Base-by-base conservation (phyloP, 176 grass and related monocot genomes). In the Musa troglodytarum region DNA sequence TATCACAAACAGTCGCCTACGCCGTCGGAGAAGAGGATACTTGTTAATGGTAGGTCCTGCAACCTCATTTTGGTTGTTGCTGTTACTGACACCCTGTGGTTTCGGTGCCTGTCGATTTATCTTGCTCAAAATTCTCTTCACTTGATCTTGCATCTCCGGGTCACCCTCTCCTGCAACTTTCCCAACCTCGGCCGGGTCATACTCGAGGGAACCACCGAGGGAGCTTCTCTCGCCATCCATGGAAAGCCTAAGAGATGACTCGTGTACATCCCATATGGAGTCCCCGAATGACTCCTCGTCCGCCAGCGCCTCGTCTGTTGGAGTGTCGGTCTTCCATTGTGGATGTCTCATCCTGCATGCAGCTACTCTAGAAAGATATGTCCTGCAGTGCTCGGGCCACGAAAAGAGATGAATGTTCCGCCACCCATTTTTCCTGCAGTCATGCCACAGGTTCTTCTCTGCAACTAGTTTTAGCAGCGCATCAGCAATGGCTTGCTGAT, bases 371-470 rank as follows among this genome's bases (percentile, higher is more conserved):
- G 88, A 85, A 26, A 98, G 90, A 70, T 98, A 98, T 8, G 90
- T 92, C 72, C 90, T 82, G 84, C 95, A 98, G 80, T 98, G 95
- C 82, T 93, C 95, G 15, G 95, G 95, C 95, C 95, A 98, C 8
- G 95, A 98, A 75, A 88, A 98, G 65, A 93, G 84, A 73, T 98
- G 95, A 75, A 93, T 98, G 82, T 98, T 98, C 61, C 88, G 86
- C 82, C 88, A 76, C 63, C 88, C 95, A 3, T 93, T 98, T 78
- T 81, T 98, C 73, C 95, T 84, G 77, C 95, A 98, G 10, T 98
- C 95, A 17, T 93, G 88, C 95, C 95, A 98, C 53, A 98, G 49
- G 80, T 86, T 93, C 76, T 98, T 98, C 34, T 98, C 88, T 11
- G 90, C 84, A 14, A 98, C 81, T 17, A 98, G 84, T 82, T 98